Evolutionary conservation across 352 stramenopile genomes (phyloP).

Genomic region (Phytophthora multivora): DNA sequence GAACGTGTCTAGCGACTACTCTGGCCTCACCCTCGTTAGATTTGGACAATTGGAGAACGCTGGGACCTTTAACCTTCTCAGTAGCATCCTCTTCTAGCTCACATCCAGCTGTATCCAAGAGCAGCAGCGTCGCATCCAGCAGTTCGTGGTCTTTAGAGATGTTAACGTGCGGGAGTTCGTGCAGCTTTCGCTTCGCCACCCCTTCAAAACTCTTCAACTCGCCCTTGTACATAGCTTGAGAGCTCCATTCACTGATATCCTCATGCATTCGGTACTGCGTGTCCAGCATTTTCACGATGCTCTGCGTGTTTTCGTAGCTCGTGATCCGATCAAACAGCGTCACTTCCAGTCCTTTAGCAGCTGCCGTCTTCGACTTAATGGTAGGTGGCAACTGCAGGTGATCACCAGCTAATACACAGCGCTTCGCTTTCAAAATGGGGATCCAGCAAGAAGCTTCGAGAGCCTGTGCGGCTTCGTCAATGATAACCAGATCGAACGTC

Average conservation of each 20-base stretch:
- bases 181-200: conserved; percentile 83
- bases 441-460: conserved; percentile 98
- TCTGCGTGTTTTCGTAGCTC: conserved; percentile 48
- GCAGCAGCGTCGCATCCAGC: conserved; percentile 78
- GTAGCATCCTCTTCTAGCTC: conserved; percentile 88
- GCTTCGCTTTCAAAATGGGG: conserved; percentile 91
- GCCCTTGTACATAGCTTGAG: conserved; percentile 94
- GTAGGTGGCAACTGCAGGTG: conserved; percentile 97
- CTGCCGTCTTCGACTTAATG: conserved; percentile 91
- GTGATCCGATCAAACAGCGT: conserved; percentile 98
- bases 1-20: conserved; percentile 86
- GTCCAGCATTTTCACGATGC: conserved; percentile 92
- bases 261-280: conserved; percentile 98
- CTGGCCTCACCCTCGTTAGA: conserved; percentile 81
- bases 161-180: conserved; percentile 72
- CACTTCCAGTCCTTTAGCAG: conserved; percentile 78
- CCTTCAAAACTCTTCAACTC: conserved; percentile 71
- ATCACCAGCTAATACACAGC: conserved; percentile 92
- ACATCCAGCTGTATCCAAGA: conserved; percentile 95
- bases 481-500: conserved; percentile 95
- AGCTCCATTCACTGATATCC: conserved; percentile 96
- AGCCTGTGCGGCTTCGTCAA: conserved; percentile 97
- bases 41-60: conserved; percentile 60
- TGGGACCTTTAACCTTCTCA: conserved; percentile 19
- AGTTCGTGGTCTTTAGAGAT: conserved; percentile 65